phyloP scores from a whole-genome alignment of 2,329 filamentous ascomycete species.

The Cladophialophora carrionii region DNA sequence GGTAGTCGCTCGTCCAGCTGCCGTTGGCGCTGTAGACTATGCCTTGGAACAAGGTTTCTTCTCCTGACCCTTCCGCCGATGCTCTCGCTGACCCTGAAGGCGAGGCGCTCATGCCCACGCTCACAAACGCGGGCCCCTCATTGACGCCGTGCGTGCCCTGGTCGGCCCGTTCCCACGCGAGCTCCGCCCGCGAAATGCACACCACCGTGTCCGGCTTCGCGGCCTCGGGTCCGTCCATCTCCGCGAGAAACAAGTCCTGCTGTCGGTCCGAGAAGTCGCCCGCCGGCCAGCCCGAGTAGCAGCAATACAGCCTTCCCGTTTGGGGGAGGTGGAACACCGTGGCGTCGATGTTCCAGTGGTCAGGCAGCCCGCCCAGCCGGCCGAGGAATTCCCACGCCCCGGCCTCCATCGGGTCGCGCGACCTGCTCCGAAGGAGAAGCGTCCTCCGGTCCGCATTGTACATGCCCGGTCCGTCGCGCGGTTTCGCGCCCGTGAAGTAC shows the following conservation, averaged over 20 bases:
- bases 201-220: slow-evolving; percentile 25
- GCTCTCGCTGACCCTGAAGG: neutral
- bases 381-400: slow-evolving; percentile 35
- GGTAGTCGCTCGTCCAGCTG: slow-evolving; percentile 38
- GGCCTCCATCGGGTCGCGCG: slow-evolving; percentile 33
- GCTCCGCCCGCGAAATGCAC: slow-evolving; percentile 30
- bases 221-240: slow-evolving; percentile 28
- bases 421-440: slow-evolving; percentile 27
- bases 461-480: slow-evolving; percentile 13
- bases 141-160: slow-evolving; percentile 35
- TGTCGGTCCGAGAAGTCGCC: slow-evolving; percentile 36
- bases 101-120: neutral
- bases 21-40: slow-evolving; percentile 39
- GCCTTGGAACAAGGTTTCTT: slow-evolving; percentile 34
- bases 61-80: too few relatives aligned
- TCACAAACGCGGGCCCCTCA: slow-evolving; percentile 36
- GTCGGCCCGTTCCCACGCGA: slow-evolving; percentile 37
- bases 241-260: slow-evolving; percentile 36
- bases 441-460: slow-evolving; percentile 36
- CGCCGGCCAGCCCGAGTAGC: slow-evolving; percentile 37
- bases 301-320: slow-evolving; percentile 28
- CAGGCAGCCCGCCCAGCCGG: slow-evolving; percentile 34
- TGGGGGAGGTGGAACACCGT: slow-evolving; percentile 31
- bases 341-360: slow-evolving; percentile 38
- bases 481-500: slow-evolving; percentile 46